A percentile compares a stretch with the other conserved stretches of the same genome.
These are phyloP conservation scores for Teratosphaeria zuluensis DNA, from an alignment of 2,329 filamentous ascomycete genomes.

Conservation along the genomic window DNA sequence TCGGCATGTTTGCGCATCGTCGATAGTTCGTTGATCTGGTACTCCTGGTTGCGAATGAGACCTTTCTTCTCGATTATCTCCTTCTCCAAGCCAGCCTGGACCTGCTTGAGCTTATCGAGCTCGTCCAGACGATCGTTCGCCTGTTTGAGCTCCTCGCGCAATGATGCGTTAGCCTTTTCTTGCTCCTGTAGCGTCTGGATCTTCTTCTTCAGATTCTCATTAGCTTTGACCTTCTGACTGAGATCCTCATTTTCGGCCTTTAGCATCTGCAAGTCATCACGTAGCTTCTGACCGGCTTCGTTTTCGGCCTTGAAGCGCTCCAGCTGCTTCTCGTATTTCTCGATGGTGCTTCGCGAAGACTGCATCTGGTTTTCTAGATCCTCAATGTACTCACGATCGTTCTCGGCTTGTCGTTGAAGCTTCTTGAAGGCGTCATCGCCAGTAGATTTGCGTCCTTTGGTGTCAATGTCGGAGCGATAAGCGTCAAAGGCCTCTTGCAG, in stretches of 20 bases:
- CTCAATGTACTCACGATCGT: slow-evolving; percentile 41
- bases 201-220: slow-evolving; percentile 46
- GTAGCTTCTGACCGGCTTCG: slow-evolving; percentile 39
- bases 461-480: slow-evolving; percentile 36
- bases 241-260: slow-evolving; percentile 41
- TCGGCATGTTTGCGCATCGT: slow-evolving; percentile 38
- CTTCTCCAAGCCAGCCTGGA: slow-evolving; percentile 37
- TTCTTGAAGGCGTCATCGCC: slow-evolving; percentile 36
- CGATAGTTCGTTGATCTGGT: slow-evolving; percentile 43
- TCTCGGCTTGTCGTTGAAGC: slow-evolving; percentile 33
- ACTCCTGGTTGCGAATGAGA: slow-evolving; percentile 41
- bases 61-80: slow-evolving; percentile 43
- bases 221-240: slow-evolving; percentile 39
- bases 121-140: slow-evolving; percentile 36
- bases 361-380: slow-evolving; percentile 39
- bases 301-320: slow-evolving; percentile 33
- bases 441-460: slow-evolving; percentile 24
- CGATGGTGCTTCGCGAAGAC: slow-evolving; percentile 33
- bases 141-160: slow-evolving; percentile 37
- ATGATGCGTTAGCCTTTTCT: slow-evolving; percentile 32
- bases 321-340: slow-evolving; percentile 38
- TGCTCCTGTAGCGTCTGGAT: slow-evolving; percentile 41
- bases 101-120: slow-evolving; percentile 35
- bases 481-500: slow-evolving; percentile 41
- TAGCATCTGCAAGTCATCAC: slow-evolving; percentile 41